These are phyloP conservation scores for Blastocystis sp. DNA, from an alignment of 352 stramenopile species.

Conservation along the genomic window DNA sequence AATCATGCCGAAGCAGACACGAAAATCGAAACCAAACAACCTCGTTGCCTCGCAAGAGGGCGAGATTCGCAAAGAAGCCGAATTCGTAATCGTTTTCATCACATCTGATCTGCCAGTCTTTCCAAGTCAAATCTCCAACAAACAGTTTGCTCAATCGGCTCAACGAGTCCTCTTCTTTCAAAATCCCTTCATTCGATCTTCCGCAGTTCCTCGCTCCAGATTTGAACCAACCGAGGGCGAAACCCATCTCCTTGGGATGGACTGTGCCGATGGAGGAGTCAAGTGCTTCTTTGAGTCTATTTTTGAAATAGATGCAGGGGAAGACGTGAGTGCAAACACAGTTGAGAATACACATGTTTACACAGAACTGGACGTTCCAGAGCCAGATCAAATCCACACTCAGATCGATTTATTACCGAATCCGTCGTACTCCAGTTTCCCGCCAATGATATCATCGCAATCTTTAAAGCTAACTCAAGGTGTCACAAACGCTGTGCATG, in stretches of 20 bases:
- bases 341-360: no score
- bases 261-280: neutral
- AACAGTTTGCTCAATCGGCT: no score
- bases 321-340: neutral
- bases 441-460: neutral
- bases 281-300: neutral
- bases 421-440: neutral
- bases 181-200: no score
- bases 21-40: neutral
- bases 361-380: no score
- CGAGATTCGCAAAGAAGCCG: neutral
- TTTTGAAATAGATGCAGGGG: neutral
- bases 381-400: no score
- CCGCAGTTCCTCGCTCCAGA: no score
- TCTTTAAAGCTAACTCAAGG: neutral
- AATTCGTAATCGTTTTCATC: neutral
- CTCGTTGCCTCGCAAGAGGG: neutral
- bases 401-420: no score
- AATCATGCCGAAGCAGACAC: conserved; percentile 16
- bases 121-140: no score
- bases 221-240: no score
- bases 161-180: no score
- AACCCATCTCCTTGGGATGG: neutral
- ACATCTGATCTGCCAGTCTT: no score
- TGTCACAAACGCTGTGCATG: neutral